Base-by-base conservation (phyloP, 495 filamentous ascomycete genomes). In the Xylaria telfairii region DNA sequence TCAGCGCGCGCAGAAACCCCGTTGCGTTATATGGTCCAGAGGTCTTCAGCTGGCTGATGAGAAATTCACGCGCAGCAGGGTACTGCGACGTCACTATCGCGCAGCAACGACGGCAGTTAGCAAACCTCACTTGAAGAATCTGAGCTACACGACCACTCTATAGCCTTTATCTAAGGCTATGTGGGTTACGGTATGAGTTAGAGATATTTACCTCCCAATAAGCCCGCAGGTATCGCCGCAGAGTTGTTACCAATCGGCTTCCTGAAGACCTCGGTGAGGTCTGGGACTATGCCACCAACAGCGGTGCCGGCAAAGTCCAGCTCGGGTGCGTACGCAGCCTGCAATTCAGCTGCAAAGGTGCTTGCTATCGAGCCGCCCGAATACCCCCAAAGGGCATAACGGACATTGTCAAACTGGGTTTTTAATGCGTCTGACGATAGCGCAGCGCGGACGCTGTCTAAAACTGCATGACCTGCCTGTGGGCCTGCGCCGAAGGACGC, bases 291-390 rank as follows among this genome's bases (percentile, higher is more conserved):
- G 9, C 87, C 88, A 21, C 88, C 87, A 10, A 88, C 69, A 0
- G 82, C 83, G 67, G 81, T 84, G 17, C 86, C 85, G 47, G 76
- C 78, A 62, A 90, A 41, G 34, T 39, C 5, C 32, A 62, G 79
- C 47, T 89, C 87, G 1, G 87, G 83, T 1, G 87, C 87, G 71
- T 90, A 90, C 6, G 71, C 70, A 15, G 76, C 77, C 53, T 87
- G 85, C 60, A 89, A 66, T 70, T 87, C 85, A 12, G 82, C 81
- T 0, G 87, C 87, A 79, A 84, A 89, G 61, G 81, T 85, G 1
- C 81, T 85, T 0, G 87, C 87, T 57, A 89, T 78, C 1, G 82
- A 79, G 41, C 87, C 88, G n/a, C 88, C 87, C 7, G 85, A 87
- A 70, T 89, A 90, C 5, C 87, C 88, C 84, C 83, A 88, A 72